Conservation (phyloP, 2,329 filamentous ascomycete species). For the Raffaelea deltoideospora region DNA sequence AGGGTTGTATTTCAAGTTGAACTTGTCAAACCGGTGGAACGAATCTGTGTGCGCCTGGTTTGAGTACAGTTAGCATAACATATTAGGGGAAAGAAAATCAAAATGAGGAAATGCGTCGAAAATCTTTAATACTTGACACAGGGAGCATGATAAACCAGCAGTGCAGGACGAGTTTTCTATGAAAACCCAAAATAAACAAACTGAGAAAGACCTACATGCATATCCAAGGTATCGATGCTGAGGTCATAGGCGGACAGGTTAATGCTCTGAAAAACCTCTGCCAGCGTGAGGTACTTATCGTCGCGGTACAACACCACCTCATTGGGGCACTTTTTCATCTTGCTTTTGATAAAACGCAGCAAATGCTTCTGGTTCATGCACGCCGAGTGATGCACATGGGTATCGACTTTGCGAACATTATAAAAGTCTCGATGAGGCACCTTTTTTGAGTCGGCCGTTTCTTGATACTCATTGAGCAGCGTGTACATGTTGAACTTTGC, state of each 20-base stretch:
- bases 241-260: conserved; percentile 94
- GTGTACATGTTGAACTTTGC: conserved; percentile 93
- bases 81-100: background rate
- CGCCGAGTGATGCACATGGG: conserved; percentile 95
- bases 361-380: conserved; percentile 99
- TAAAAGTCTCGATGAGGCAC: conserved; percentile 98
- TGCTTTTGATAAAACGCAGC: conserved; percentile 96
- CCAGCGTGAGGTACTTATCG: conserved; percentile 77
- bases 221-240: conserved; percentile 95
- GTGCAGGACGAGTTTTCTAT: no score
- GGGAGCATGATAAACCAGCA: no score
- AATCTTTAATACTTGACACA: no score
- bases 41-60: conserved; percentile 80
- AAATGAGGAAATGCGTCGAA: background rate
- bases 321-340: conserved; percentile 97
- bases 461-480: conserved; percentile 90
- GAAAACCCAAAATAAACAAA: no score
- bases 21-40: conserved; percentile 98
- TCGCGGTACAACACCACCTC: conserved; percentile 88
- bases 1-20: conserved; percentile 98
- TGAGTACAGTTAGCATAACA: background rate
- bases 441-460: conserved; percentile 93
- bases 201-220: conserved; percentile 56
- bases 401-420: conserved; percentile 97
- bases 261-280: conserved; percentile 93